Evolutionary conservation across 768 basidiomycete species (phyloP).

Genomic region (Serpula lacrymans): DNA sequence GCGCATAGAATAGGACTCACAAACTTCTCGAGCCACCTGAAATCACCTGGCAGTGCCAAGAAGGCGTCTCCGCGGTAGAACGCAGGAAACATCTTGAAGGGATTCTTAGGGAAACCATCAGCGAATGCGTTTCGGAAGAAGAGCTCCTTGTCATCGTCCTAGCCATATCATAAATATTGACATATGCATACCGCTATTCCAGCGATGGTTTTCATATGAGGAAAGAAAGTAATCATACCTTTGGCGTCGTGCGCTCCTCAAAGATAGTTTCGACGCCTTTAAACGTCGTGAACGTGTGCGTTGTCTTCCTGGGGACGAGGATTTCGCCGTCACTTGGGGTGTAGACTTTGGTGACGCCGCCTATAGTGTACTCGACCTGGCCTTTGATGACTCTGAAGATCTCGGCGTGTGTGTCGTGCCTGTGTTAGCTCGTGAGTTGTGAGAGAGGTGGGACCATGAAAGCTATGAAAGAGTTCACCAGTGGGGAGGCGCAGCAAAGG

Average conservation of each 20-base stretch:
- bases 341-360: constrained; percentile 17
- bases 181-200: too few species aligned
- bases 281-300: constrained; percentile 17
- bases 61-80: constrained; percentile 26
- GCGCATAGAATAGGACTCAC: constrained; percentile 14
- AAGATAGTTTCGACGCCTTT: constrained; percentile 7
- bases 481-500: constrained; percentile 27
- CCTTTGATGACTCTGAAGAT: constrained; percentile 27
- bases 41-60: constrained; percentile 22
- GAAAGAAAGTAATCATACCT: too few species aligned
- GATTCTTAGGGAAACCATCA: constrained; percentile 12
- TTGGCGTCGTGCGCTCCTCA: too few species aligned
- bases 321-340: constrained; percentile 30
- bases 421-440: background rate
- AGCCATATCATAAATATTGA: too few species aligned
- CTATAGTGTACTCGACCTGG: constrained; percentile 25
- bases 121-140: constrained; percentile 30
- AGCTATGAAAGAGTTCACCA: constrained; percentile 23
- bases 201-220: too few species aligned
- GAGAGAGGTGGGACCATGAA: background rate
- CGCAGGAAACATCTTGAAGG: constrained; percentile 19
- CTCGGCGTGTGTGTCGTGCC: constrained; percentile 32
- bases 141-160: constrained; percentile 30
- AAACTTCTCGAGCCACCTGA: constrained; percentile 25
- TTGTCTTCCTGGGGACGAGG: constrained; percentile 22